Evolutionary conservation across 371 early-diverging fungal genomes (phyloP), one percentile per base, ranked within the genome.

Genomic region (Mortierella sp.): DNA sequence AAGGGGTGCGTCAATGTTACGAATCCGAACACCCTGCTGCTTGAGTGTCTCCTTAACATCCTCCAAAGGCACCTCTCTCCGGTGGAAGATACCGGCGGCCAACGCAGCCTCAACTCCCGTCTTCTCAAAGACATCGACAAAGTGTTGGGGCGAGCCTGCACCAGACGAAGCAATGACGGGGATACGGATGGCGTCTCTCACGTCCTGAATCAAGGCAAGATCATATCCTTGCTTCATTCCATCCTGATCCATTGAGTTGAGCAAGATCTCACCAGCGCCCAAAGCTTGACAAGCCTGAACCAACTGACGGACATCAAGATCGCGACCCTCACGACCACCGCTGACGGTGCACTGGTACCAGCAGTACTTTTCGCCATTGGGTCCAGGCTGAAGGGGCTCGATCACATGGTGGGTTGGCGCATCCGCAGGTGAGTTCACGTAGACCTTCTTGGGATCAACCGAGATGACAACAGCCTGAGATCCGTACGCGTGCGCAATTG

Each of bases 281-380:
- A 99, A 70, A 3, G 86, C 88, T 75, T 95, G 92, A 64, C 94
- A 94, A 0, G 96, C 93, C 7, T 86, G 85, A 14, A 94, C 94
- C 24, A 99, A 83, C 79, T 97, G 96, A 52, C 83, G 80, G 17
- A 97, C 99, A 81, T 99, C 99, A 27, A 96, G 52, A 79, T 98
- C 97, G 51, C 97, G 91, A 7, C 88, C 93, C 81, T 97, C 97
- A 42, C 99, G 89, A 4, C 99, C 99, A 26, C 99, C 99, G 78
- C 92, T 94, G 50, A 98, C 97, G 0, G 98, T 98, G 78, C 98
- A 97, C 79, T 99, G 97, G 80, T 96, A 99, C 98, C 98, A 99
- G 83, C 97, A 97, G 82, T 87, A 96, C 61, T 81, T 64, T 76
- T 99, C 97, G 43, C 97, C 97, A 50, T 93, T 88, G 31, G 99